These are phyloP conservation scores for Linaria vulgaris DNA, from an alignment of 257 asterid species.

Conservation along the genomic window DNA sequence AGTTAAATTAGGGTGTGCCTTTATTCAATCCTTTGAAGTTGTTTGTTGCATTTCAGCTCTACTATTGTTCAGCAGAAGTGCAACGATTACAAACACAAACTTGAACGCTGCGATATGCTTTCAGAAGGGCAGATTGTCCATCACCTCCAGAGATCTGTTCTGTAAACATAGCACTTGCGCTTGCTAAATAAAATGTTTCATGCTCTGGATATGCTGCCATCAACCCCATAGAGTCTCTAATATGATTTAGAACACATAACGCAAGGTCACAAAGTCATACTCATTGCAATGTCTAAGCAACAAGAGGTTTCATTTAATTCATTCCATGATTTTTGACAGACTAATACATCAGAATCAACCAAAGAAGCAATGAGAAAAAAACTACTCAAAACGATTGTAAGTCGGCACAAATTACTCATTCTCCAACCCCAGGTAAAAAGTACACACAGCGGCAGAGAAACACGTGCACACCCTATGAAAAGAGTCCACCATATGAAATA, in stretches of 20 bases:
- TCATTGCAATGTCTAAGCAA: neutral
- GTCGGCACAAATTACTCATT: neutral
- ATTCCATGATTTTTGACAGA: conserved; percentile 5
- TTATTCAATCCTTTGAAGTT: conserved; percentile 8
- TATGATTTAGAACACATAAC: conserved; percentile 4
- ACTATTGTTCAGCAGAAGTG: conserved; percentile 3
- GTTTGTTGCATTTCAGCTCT: conserved; percentile 2
- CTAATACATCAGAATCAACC: conserved; percentile 7
- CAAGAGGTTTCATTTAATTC: too few species aligned
- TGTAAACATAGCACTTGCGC: neutral
- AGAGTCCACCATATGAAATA: conserved; percentile 22
- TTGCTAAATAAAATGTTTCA: conserved; percentile 6
- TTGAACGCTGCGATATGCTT: neutral
- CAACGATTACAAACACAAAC: conserved; percentile 13
- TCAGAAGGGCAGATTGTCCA: conserved; percentile 11
- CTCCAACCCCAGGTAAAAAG: conserved; percentile 19
- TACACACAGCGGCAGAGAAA: too few species aligned
- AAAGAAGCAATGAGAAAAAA: neutral
- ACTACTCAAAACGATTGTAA: too few species aligned
- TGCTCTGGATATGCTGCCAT: conserved; percentile 14
- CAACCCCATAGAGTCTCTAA: neutral
- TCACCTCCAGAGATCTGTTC: conserved; percentile 6
- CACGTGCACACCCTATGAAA: conserved; percentile 11
- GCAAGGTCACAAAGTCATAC: conserved; percentile 11
- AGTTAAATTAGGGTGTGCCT: neutral